Evolutionary conservation across 345 rosid species (phyloP), one percentile per base, ranked within the genome.

Genomic region (Eucalyptus rudis): DNA sequence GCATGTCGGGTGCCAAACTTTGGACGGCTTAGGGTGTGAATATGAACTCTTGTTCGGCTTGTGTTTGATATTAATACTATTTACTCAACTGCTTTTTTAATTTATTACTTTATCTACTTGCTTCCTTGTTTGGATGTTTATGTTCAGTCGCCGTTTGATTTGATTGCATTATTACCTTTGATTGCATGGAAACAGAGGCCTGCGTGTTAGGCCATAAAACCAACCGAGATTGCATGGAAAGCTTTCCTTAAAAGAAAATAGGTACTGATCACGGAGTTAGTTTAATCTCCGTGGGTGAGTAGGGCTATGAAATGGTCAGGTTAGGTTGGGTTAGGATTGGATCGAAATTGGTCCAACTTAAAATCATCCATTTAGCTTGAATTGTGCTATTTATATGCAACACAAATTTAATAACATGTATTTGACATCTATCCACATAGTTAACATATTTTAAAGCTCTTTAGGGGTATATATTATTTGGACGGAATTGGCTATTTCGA

Each of bases 401-500:
- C 49, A 49, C 49, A 49, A 49, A 49, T 49, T 49, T 49, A 49
- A 6, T 50, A 50, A 50, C 17, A 25, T 5, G 6, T 62, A 66
- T 4, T 31, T 4, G 20, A 31, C 8, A 16, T 7, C 2, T n/a
- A n/a, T 64, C 7, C 4, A 29, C 19, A 2, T 64, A 64, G 15
- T 64, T n/a, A 68, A 36, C 6, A 5, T 9, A 33, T 3, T 68
- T 68, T 33, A 33, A 71, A 31, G 59, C 20, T 66, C 79, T 66
- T 31, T 8, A 8, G 9, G 20, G 17, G 10, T n/a, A 7, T 64
- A 14, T 14, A 7, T 64, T 14, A 64, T 15, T 31, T 33, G 6
- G 20, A 31, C 0, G 16, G 29, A 59, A 3, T 59, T 11, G 3
- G 2, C 4, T 25, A 11, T 25, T 11, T 25, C 14, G 66, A 11